A percentile compares a stretch with the other conserved stretches of the same genome.
phyloP scores from a whole-genome alignment of 352 stramenopile genomes.

The Hyaloperonospora arabidopsidis region DNA sequence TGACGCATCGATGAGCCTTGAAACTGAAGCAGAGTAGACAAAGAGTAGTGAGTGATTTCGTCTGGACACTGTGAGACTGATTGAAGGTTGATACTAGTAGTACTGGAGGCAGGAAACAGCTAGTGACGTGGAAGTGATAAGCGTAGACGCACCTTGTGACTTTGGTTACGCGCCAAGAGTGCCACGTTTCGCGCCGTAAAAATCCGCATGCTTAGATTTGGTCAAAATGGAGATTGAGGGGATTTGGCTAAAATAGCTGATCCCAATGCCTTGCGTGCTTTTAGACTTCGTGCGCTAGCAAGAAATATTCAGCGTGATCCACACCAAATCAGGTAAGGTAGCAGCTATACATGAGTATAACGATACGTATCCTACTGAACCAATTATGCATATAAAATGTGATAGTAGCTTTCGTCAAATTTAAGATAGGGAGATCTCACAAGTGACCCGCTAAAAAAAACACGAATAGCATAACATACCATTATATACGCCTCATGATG shows the following conservation, averaged over 20 bases:
- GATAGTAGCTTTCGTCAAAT: too few species aligned
- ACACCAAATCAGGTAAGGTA: too few species aligned
- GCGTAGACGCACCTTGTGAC: conserved; percentile 21
- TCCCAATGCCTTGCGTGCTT: too few species aligned
- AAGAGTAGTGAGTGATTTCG: conserved; percentile 6
- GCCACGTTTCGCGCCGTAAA: conserved; percentile 26
- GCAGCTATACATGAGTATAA: too few species aligned
- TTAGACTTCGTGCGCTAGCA: too few species aligned
- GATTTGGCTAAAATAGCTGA: background rate
- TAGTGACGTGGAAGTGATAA: background rate
- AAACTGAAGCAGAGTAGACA: conserved; percentile 11
- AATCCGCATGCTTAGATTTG: conserved; percentile 23
- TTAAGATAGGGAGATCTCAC: too few species aligned
- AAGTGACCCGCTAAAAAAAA: too few species aligned
- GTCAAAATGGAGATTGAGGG: background rate
- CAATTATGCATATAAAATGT: too few species aligned
- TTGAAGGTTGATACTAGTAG: background rate
- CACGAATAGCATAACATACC: too few species aligned
- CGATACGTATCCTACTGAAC: too few species aligned
- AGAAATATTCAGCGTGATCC: too few species aligned
- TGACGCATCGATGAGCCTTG: conserved; percentile 32
- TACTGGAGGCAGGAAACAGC: background rate
- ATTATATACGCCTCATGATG: too few species aligned
- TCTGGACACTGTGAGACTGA: conserved; percentile 5
- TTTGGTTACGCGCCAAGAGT: conserved; percentile 22